Base-by-base conservation (phyloP, 306 rosid species). In the Vigna unguiculata region DNA sequence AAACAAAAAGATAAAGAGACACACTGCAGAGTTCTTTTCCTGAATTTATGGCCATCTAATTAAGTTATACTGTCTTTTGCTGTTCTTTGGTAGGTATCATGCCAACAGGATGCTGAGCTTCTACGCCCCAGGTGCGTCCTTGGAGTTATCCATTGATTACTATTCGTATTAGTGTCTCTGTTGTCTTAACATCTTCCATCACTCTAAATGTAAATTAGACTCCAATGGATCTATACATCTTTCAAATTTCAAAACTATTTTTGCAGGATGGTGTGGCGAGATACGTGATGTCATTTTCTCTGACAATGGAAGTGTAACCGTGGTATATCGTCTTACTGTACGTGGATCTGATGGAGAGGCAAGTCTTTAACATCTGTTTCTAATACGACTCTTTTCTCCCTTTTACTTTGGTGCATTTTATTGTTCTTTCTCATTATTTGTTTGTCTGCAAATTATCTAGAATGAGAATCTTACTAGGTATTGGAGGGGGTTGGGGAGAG, bases 321-420 rank as follows among this genome's bases (percentile, higher is more conserved):
- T 92, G 55, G 99, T 92, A 2, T 95, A 92, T 78, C 97, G 99
- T 30, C 89, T 95, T 66, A 95, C 99, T 36, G 81, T 95, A 7
- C 85, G 97, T 20, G 99, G 99, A 85, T 95, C 99, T 76, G 97
- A 95, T 78, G 99, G 97, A 78, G 99, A 95, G 97, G 98, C 88
- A 9, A 59, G 90, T 24, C 62, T 72, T 47, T 55, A 7, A 28
- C 30, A 28, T 28, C 30, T 28, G 5, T 76, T 67, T 46, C 51
- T 62, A 4, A 2, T 24, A 32, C 60, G 47, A 45, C 62, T 16
- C 24, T 52, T 48, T 40, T 19, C 36, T 25, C 32, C 6, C 4
- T 13, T 49, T 66, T 17, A 72, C 48, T 30, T 16, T 70, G 24
- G 15, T 54, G 3, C 68, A 71, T 76, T 21, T 81, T 54, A 13